phyloP scores from a whole-genome alignment of 345 rosid genomes.

The Sonneratia alba region DNA sequence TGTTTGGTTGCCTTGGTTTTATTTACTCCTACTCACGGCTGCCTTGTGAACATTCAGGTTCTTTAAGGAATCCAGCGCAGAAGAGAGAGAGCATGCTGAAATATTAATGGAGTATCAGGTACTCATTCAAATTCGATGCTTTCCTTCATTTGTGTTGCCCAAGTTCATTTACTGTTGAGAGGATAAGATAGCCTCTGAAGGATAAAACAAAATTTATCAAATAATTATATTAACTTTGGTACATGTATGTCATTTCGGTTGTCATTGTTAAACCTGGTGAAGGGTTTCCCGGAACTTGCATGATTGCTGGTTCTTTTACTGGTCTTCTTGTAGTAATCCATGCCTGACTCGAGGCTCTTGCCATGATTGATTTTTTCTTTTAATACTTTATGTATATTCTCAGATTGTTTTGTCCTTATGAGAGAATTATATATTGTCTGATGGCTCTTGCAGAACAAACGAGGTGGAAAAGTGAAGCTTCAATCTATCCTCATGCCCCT shows the following conservation, averaged over 20 bases:
- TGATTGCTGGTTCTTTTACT: background rate
- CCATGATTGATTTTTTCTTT: background rate
- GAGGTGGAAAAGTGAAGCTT: constrained; percentile 63
- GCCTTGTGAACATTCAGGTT: constrained; percentile 33
- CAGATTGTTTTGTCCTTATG: background rate
- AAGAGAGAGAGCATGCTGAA: constrained; percentile 96
- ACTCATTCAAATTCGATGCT: background rate
- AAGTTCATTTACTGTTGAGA: background rate
- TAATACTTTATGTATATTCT: background rate
- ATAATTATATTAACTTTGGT: background rate
- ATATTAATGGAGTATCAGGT: constrained; percentile 88
- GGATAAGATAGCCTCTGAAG: too few relatives aligned
- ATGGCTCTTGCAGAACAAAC: constrained; percentile 32
- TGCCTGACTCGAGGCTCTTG: background rate
- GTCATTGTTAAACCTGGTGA: background rate
- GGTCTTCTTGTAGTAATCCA: background rate
- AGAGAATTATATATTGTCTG: background rate
- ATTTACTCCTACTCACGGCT: constrained; percentile 1
- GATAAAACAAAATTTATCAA: too few relatives aligned
- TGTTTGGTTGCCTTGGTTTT: background rate
- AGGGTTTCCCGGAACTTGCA: background rate
- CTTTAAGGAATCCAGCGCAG: constrained; percentile 84
- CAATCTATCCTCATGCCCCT: constrained; percentile 46
- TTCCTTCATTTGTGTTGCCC: background rate
- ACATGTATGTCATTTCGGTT: background rate